Percentiles rank a stretch among this genome's conserved stretches.
Conservation (phyloP, 345 rosid genomes). For the Hypericum androsaemum region DNA sequence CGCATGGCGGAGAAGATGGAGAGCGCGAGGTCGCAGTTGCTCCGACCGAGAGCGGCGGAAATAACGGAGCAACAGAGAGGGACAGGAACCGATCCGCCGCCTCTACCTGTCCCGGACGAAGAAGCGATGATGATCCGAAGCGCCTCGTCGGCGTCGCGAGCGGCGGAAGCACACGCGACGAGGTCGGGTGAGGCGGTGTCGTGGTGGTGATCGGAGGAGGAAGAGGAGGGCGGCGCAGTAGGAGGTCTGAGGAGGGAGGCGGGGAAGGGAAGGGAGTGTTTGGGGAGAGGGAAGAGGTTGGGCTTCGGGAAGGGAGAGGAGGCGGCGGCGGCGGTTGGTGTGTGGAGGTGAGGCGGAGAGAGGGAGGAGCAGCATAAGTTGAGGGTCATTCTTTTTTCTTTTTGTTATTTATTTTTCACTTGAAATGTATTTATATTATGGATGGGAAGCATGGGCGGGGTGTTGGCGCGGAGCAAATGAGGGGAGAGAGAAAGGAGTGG, state of each 20-base stretch:
- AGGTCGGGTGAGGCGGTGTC: constrained; percentile 35
- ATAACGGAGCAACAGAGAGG: constrained; percentile 51
- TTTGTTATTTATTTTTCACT: too few relatives aligned
- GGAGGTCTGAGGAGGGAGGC: constrained; percentile 20
- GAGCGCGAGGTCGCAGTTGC: constrained; percentile 64
- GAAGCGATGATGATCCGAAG: constrained; percentile 31
- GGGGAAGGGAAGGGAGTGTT: constrained; percentile 18
- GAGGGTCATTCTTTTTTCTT: constrained; percentile 4
- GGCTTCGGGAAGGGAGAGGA: constrained; percentile 25
- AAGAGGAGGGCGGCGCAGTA: constrained; percentile 14
- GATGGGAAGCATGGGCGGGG: too few relatives aligned
- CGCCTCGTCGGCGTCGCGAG: constrained; percentile 59
- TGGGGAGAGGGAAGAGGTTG: constrained; percentile 14
- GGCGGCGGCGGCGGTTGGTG: constrained; percentile 11
- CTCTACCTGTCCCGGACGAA: constrained; percentile 10
- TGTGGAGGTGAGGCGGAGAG: constrained; percentile 20
- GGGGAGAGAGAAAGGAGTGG: too few relatives aligned
- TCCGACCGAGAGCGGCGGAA: constrained; percentile 51
- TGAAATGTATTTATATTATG: too few relatives aligned
- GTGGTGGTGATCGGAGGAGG: constrained; percentile 14
- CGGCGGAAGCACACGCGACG: constrained; percentile 24
- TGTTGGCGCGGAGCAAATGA: too few relatives aligned
- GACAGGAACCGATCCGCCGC: constrained; percentile 37
- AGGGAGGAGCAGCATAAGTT: constrained; percentile 33
- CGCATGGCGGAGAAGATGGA: constrained; percentile 90